phyloP scores from a whole-genome alignment of 192 early-diverging fungal genomes.

The Polychytrium aggregatum region DNA sequence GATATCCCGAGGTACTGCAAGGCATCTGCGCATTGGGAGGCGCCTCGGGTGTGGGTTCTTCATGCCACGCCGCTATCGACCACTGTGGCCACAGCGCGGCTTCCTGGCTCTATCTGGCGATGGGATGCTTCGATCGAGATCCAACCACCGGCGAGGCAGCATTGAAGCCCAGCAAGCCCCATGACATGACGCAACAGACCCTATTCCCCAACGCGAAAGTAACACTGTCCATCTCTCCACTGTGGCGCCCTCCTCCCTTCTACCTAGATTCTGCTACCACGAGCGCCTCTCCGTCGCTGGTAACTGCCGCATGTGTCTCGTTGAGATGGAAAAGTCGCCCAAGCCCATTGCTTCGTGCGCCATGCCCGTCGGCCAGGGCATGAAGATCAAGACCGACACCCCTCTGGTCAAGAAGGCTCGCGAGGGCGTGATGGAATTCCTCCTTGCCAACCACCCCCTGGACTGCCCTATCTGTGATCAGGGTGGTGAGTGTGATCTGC shows the following conservation, averaged over 20 bases:
- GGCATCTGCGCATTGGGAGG: too few relatives aligned
- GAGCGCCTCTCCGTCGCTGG: slow-evolving; percentile 92
- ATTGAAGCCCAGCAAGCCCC: too few relatives aligned
- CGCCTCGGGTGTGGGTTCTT: slow-evolving; percentile 46
- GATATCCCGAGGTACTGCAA: too few relatives aligned
- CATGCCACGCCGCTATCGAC: slow-evolving; percentile 8
- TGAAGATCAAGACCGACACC: slow-evolving; percentile 92
- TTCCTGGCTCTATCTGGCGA: too few relatives aligned
- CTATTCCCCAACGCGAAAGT: too few relatives aligned
- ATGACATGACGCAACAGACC: too few relatives aligned
- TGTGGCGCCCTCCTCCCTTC: slow-evolving; percentile 34
- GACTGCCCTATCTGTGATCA: slow-evolving; percentile 99
- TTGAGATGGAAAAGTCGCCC: slow-evolving; percentile 92
- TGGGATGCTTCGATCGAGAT: too few relatives aligned
- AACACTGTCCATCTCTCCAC: too few relatives aligned
- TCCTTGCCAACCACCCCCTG: slow-evolving; percentile 93
- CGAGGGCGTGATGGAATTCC: slow-evolving; percentile 62
- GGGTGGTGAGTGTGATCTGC: slow-evolving; percentile 97
- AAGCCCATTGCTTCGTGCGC: slow-evolving; percentile 96
- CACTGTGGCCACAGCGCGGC: too few relatives aligned
- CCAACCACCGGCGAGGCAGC: too few relatives aligned
- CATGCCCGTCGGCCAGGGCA: slow-evolving; percentile 92
- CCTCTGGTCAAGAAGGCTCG: slow-evolving; percentile 94
- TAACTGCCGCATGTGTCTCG: slow-evolving; percentile 99
- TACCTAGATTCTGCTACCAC: slow-evolving; percentile 72